phyloP scores from a whole-genome alignment of 2,329 filamentous ascomycete species.

The Geosmithia putterillii region DNA sequence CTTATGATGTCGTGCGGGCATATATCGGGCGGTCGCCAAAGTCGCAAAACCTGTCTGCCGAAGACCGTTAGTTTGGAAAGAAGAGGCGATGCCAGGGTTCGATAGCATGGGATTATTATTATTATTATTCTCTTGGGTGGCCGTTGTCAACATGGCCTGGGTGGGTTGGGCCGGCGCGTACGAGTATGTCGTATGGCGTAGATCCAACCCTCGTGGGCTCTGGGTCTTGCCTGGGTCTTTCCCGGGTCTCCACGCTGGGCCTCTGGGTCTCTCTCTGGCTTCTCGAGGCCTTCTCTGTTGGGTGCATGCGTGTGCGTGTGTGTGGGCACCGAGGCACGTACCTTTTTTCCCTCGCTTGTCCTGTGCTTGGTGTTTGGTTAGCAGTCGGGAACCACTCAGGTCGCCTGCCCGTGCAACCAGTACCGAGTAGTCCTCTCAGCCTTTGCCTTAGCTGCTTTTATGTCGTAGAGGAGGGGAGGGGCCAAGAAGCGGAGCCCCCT shows the following conservation, averaged over 20 bases:
- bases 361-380: not conserved
- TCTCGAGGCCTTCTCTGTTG: too few relatives aligned
- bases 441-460: not conserved
- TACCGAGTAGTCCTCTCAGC: not conserved
- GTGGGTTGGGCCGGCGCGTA: slow-evolving; percentile 1
- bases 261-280: too few relatives aligned
- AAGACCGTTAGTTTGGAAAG: not conserved
- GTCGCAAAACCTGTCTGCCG: not conserved
- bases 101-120: not conserved
- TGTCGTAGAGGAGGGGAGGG: not conserved
- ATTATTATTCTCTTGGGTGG: not conserved
- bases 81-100: not conserved
- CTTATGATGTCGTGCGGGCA: not conserved
- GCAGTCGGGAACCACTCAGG: not conserved
- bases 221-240: not conserved
- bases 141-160: slow-evolving; percentile 1
- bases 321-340: too few relatives aligned
- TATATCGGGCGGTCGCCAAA: not conserved
- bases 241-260: not conserved
- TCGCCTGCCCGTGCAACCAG: too few relatives aligned
- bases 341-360: not conserved
- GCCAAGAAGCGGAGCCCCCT: too few relatives aligned
- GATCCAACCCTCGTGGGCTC: not conserved
- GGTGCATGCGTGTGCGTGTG: too few relatives aligned
- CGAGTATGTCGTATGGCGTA: too few relatives aligned